phyloP scores from a whole-genome alignment of 768 basidiomycete species.

The Serendipita sp. region DNA sequence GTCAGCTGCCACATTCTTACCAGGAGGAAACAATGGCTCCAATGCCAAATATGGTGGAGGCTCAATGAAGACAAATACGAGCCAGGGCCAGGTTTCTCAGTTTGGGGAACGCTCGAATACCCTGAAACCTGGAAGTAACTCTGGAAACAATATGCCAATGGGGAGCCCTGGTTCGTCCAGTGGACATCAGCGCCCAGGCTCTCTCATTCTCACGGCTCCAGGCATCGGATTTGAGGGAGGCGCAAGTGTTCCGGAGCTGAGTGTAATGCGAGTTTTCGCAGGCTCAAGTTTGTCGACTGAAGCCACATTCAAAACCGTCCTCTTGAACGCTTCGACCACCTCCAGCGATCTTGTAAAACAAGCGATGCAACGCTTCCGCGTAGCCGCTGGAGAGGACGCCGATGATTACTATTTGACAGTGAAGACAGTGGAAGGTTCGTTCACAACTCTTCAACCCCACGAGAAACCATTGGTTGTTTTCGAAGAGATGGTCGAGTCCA shows the following conservation, averaged over 20 bases:
- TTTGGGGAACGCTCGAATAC: background rate
- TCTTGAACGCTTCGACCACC: slow-evolving; percentile 76
- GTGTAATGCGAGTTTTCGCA: slow-evolving; percentile 91
- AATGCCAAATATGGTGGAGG: background rate
- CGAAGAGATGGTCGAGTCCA: slow-evolving; percentile 66
- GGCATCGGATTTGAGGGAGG: slow-evolving; percentile 41
- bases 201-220: slow-evolving; percentile 49
- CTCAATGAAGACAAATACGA: background rate
- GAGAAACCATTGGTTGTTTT: slow-evolving; percentile 85
- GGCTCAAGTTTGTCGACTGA: slow-evolving; percentile 83
- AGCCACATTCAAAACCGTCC: slow-evolving; percentile 95
- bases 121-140: too few species aligned
- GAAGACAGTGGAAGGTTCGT: slow-evolving; percentile 69
- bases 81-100: background rate
- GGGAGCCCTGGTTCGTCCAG: slow-evolving; percentile 1
- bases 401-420: slow-evolving; percentile 77
- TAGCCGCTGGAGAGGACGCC: slow-evolving; percentile 45
- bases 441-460: slow-evolving; percentile 42
- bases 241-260: slow-evolving; percentile 60
- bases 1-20: slow-evolving; percentile 53
- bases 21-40: slow-evolving; percentile 19
- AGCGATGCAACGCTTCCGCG: slow-evolving; percentile 84
- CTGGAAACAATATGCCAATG: background rate
- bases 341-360: slow-evolving; percentile 76
- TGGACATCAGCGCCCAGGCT: slow-evolving; percentile 43